Evolutionary conservation across 305 asterid species (phyloP).

Genomic region (Fraxinus sp.): DNA sequence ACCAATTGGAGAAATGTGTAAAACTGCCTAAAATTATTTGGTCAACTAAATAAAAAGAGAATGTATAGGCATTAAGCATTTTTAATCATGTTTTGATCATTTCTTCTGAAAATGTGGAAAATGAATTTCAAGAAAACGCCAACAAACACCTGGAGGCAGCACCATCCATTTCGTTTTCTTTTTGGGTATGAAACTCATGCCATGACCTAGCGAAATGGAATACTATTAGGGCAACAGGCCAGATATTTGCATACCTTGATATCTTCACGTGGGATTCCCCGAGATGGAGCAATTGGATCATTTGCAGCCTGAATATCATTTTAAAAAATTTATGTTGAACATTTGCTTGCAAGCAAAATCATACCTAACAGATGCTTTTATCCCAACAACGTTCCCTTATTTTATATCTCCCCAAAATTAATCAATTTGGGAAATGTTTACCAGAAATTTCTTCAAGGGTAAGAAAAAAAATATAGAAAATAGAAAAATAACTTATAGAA

Average conservation of each 20-base stretch:
- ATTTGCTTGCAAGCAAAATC: not conserved
- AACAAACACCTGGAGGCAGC: slow-evolving; percentile 1
- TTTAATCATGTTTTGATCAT: not conserved
- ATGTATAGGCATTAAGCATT: not conserved
- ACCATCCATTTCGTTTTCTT: not conserved
- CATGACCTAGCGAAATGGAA: not conserved
- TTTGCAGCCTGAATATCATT: slow-evolving; percentile 77
- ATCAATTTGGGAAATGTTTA: not conserved
- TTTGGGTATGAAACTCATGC: not conserved
- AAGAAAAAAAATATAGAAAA: not conserved
- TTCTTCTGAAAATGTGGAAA: not conserved
- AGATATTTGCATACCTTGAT: slow-evolving; percentile 49
- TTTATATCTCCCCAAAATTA: not conserved
- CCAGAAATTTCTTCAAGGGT: not conserved
- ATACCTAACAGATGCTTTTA: not conserved
- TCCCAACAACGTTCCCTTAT: not conserved
- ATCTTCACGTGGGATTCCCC: slow-evolving; percentile 91
- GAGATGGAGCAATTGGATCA: slow-evolving; percentile 95
- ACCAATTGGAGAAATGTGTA: not conserved
- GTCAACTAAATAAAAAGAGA: not conserved
- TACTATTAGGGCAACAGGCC: slow-evolving; percentile 11
- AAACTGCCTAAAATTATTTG: not conserved
- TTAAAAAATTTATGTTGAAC: slow-evolving; percentile 7
- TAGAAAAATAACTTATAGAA: not conserved
- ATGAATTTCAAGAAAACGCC: not conserved